Evolutionary conservation across 768 basidiomycete species (phyloP).

Genomic region (Pleurotus eryngii): DNA sequence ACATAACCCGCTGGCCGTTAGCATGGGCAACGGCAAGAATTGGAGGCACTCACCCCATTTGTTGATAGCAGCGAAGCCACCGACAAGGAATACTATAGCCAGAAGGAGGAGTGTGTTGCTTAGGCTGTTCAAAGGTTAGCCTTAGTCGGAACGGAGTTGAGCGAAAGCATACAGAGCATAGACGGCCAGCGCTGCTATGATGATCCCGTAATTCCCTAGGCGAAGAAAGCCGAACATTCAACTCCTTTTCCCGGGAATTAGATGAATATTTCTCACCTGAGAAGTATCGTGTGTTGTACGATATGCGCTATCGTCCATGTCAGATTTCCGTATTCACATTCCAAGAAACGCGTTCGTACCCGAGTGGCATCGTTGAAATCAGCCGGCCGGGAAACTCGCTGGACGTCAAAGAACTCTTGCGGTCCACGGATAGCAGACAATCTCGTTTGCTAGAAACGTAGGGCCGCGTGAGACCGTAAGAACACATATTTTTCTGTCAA

Average conservation of each 20-base stretch:
- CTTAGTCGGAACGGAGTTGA: not conserved
- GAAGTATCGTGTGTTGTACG: slow-evolving; percentile 91
- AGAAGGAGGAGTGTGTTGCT: slow-evolving; percentile 81
- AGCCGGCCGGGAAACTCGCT: slow-evolving; percentile 80
- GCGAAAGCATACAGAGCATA: slow-evolving; percentile 67
- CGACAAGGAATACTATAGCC: slow-evolving; percentile 83
- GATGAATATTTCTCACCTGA: slow-evolving; percentile 45
- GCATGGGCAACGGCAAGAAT: not conserved
- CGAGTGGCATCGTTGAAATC: slow-evolving; percentile 78
- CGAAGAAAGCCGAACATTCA: slow-evolving; percentile 9
- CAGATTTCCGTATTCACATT: not conserved
- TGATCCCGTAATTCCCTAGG: slow-evolving; percentile 82
- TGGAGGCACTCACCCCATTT: slow-evolving; percentile 63
- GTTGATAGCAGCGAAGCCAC: slow-evolving; percentile 89
- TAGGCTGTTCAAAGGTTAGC: slow-evolving; percentile 42
- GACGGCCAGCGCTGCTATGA: slow-evolving; percentile 73
- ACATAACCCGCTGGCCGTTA: slow-evolving; percentile 4
- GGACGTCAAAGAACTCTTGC: slow-evolving; percentile 78
- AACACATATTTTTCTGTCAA: not conserved
- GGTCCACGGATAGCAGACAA: slow-evolving; percentile 72
- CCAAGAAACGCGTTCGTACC: slow-evolving; percentile 34
- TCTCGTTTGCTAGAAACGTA: slow-evolving; percentile 60
- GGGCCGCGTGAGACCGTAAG: too few species aligned
- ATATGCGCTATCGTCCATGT: slow-evolving; percentile 63
- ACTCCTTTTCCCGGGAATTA: not conserved